A percentile compares a stretch with the other conserved stretches of the same genome.
phyloP scores from a whole-genome alignment of 1,139 yeast genomes.

The Suhomyces coccinellae region DNA sequence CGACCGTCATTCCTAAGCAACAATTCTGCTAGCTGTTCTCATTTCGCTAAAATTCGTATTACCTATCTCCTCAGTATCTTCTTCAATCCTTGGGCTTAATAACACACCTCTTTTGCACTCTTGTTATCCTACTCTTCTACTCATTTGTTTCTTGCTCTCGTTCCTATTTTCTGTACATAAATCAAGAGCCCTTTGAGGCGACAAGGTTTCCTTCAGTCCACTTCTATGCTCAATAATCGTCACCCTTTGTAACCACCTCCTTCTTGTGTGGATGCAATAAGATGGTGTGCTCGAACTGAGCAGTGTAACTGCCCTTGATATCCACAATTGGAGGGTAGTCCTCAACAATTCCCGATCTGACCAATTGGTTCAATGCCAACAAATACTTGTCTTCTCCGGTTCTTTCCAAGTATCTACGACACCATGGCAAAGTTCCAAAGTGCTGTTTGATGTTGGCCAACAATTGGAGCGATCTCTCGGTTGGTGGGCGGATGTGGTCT shows the following conservation, averaged over 20 bases:
- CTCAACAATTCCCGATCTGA: constrained; percentile 80
- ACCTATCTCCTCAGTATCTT: no score
- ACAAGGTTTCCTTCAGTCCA: not conserved
- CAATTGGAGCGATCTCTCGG: constrained; percentile 68
- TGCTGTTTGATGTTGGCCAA: constrained; percentile 68
- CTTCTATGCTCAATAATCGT: constrained; percentile 61
- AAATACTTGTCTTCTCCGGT: constrained; percentile 90
- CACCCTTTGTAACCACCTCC: constrained; percentile 94
- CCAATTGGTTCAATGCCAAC: constrained; percentile 84
- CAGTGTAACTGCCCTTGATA: constrained; percentile 82
- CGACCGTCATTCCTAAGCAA: no score
- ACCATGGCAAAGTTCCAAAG: constrained; percentile 95
- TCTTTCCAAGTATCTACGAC: constrained; percentile 91
- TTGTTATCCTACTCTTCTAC: no score
- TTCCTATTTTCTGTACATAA: no score
- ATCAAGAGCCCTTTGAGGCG: no score
- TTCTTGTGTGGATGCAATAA: constrained; percentile 87
- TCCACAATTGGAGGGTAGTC: constrained; percentile 98
- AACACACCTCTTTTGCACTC: no score
- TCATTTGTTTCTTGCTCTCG: not conserved
- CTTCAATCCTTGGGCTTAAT: no score
- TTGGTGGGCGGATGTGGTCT: constrained; percentile 45
- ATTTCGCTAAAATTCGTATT: no score
- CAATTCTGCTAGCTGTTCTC: no score
- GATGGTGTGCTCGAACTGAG: constrained; percentile 94